These are phyloP conservation scores for Thecaphora frezii DNA, from an alignment of 1,284 basidiomycete genomes.

Conservation along the genomic window DNA sequence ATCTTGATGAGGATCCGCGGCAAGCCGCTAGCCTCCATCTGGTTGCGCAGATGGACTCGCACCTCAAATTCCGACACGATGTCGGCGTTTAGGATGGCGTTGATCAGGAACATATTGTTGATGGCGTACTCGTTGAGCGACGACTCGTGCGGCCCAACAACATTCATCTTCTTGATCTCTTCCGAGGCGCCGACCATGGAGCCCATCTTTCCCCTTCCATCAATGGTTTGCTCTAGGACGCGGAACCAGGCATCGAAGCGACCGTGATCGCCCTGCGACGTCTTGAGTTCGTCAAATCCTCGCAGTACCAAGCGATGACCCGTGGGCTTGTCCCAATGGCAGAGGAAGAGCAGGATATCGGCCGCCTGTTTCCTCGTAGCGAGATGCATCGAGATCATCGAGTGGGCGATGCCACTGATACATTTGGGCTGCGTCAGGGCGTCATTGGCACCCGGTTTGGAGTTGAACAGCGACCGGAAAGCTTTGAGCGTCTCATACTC, in stretches of 20 bases:
- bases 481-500: conserved; percentile 91
- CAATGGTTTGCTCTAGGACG: conserved; percentile 74
- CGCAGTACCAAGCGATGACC: conserved; percentile 63
- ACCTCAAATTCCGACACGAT: conserved; percentile 66
- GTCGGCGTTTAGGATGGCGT: conserved; percentile 49
- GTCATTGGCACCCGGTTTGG: conserved; percentile 73
- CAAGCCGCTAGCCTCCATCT: conserved; percentile 86
- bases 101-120: conserved; percentile 51
- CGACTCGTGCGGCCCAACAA: conserved; percentile 72
- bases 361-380: conserved; percentile 77
- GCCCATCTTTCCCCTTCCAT: conserved; percentile 90
- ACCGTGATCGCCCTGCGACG: conserved; percentile 41
- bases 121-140: conserved; percentile 66
- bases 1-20: conserved; percentile 74
- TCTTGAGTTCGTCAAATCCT: conserved; percentile 60
- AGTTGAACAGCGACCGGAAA: conserved; percentile 80
- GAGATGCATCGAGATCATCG: conserved; percentile 80
- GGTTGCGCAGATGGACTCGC: conserved; percentile 78
- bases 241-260: conserved; percentile 89
- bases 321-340: conserved; percentile 62
- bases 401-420: conserved; percentile 78
- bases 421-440: conserved; percentile 76
- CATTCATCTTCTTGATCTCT: conserved; percentile 68
- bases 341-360: conserved; percentile 69
- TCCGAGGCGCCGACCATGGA: conserved; percentile 91